A percentile compares a stretch with the other conserved stretches of the same genome.
phyloP scores from a whole-genome alignment of 1,284 basidiomycete species.

The Fistulinella staudtii region DNA sequence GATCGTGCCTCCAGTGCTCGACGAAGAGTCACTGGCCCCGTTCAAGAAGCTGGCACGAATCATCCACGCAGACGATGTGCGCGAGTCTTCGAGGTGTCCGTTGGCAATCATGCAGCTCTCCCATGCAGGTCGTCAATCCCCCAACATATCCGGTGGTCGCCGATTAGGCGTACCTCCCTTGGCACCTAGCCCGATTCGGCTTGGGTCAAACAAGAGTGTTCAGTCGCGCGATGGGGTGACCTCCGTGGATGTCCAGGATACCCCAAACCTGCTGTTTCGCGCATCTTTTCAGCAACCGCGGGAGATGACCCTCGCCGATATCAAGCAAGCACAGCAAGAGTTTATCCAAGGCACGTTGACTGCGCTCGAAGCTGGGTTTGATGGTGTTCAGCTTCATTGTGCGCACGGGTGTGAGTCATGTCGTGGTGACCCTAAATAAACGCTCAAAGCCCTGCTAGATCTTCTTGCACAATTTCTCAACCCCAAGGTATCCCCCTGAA shows the following conservation, averaged over 20 bases:
- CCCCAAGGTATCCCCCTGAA: conserved; percentile 49
- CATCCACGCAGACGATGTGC: conserved; percentile 42
- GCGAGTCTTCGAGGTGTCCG: conserved; percentile 11
- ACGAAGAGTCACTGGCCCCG: conserved; percentile 42
- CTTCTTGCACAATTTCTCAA: conserved; percentile 84
- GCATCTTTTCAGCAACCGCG: conserved; percentile 63
- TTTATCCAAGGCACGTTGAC: conserved; percentile 73
- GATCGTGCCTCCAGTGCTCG: conserved; percentile 48
- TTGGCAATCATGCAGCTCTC: conserved; percentile 81
- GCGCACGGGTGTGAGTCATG: conserved; percentile 78
- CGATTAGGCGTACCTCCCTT: conserved; percentile 55
- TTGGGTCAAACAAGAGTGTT: conserved; percentile 40
- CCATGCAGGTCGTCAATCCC: conserved; percentile 85
- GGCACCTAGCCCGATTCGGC: conserved; percentile 67
- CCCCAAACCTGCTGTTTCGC: conserved; percentile 37
- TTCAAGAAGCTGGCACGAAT: conserved; percentile 50
- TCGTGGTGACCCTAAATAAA: not conserved
- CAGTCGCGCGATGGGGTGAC: conserved; percentile 6
- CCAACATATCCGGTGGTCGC: conserved; percentile 69
- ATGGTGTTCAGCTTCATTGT: conserved; percentile 86
- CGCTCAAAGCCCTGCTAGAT: conserved; percentile 45
- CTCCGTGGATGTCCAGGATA: not conserved
- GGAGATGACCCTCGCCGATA: conserved; percentile 58
- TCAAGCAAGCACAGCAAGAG: conserved; percentile 56
- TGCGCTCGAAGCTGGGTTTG: conserved; percentile 74